These are phyloP conservation scores for Meira miltonrushii DNA, from an alignment of 1,284 basidiomycete genomes.

Conservation along the genomic window DNA sequence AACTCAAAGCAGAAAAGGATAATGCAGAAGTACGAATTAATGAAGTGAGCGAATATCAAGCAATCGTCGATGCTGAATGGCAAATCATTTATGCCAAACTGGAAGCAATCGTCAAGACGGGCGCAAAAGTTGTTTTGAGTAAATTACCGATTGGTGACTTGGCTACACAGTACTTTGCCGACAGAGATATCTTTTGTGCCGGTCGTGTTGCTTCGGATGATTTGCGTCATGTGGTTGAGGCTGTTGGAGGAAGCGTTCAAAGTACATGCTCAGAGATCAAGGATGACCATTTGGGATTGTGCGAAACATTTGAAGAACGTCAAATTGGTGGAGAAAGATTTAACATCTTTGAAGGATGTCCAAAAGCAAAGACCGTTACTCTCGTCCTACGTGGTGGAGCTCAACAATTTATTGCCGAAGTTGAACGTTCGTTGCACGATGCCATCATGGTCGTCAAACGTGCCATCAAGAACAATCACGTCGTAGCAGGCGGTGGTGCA, in stretches of 20 bases:
- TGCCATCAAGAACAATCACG: constrained; percentile 87
- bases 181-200: constrained; percentile 97
- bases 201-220: constrained; percentile 88
- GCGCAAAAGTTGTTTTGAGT: constrained; percentile 94
- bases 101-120: constrained; percentile 90
- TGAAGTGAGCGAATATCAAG: constrained; percentile 80
- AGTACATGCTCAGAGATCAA: constrained; percentile 91
- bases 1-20: constrained; percentile 98
- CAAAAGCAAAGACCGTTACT: constrained; percentile 97
- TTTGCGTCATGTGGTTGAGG: constrained; percentile 88
- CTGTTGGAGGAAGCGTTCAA: constrained; percentile 89
- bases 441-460: constrained; percentile 99
- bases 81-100: constrained; percentile 98
- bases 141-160: constrained; percentile 98
- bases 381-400: constrained; percentile 90
- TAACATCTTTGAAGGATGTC: constrained; percentile 91
- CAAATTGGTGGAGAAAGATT: constrained; percentile 97
- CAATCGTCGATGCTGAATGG: constrained; percentile 99
- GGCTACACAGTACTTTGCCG: constrained; percentile 98
- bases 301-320: constrained; percentile 84
- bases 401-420: constrained; percentile 98
- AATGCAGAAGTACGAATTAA: constrained; percentile 98
- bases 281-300: constrained; percentile 83
- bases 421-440: constrained; percentile 93
- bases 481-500: constrained; percentile 96